Base-by-base conservation (phyloP, 2,329 filamentous ascomycete genomes). In the Fusarium sp. region DNA sequence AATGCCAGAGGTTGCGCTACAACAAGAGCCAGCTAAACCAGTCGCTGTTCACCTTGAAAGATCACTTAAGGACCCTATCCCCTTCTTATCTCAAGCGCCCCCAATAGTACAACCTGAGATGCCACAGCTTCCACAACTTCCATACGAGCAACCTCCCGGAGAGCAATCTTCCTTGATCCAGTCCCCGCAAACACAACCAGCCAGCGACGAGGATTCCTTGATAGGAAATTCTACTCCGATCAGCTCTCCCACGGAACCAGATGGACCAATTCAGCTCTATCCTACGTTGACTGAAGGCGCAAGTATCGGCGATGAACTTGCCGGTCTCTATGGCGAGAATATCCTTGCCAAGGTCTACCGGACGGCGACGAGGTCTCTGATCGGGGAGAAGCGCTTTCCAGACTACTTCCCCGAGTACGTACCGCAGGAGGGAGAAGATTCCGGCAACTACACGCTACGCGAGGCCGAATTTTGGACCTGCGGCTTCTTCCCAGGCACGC, bases 401-500 rank as follows among this genome's bases (percentile, higher is more conserved):
- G 23, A 48, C 5, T 48, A 48, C 32, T 83, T 80, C 37, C 82
- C 82, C 1, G 82, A 84, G 63, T 78, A 70, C 13, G 80, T 83
- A 0, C 80, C 80, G 0, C 80, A 81, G 52, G 58, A 67, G 4
- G 82, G 82, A 1, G 43, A 62, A 1, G 59, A 74, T 0, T 69
- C 63, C 2, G 82, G 81, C 0, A 71, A 64, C 16, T 83, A 81
- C 65, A 56, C 72, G 10, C 58, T 79, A 25, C 76, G 81, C 1
- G 79, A 83, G 20, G 75, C 80, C 3, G 79, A 82, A 2, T 85
- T 85, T 45, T 85, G 83, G 83, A 85, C 83, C 1, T 84, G 84
- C 57, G 84, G 83, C 20, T 85, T 85, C 78, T 85, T 85, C 41
- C 84, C 84, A 0, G 83, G 81, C 0, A 81, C 71, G 0, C 41